Conservation (phyloP, 139 green algal genomes). For the Chlorella sorokiniana region DNA sequence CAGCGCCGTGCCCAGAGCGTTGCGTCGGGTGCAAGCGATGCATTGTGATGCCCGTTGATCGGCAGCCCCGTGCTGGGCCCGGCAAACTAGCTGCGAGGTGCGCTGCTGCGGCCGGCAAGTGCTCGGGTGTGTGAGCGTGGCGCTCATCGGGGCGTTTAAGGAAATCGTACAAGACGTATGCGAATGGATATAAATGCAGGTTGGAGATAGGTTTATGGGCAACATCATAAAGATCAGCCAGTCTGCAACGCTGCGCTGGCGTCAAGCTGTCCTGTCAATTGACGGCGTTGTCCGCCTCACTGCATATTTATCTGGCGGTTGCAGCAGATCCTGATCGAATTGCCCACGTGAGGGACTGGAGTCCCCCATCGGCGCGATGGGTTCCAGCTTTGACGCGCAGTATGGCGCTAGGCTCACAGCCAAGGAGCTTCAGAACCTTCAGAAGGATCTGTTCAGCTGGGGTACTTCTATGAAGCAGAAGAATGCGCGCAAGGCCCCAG, state of each 20-base stretch:
- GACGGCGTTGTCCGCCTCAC: no score
- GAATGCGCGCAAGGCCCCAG: background rate
- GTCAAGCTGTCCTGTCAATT: no score
- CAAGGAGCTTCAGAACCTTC: slow-evolving; percentile 66
- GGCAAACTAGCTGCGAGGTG: background rate
- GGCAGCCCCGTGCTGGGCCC: background rate
- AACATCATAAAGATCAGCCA: background rate
- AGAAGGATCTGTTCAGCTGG: slow-evolving; percentile 69
- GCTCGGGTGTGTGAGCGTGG: background rate
- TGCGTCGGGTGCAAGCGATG: background rate
- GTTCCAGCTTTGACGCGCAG: slow-evolving; percentile 53
- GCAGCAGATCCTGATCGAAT: background rate
- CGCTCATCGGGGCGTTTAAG: background rate
- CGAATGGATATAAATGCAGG: background rate
- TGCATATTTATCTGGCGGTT: background rate
- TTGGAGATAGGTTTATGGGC: no score
- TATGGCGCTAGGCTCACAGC: slow-evolving; percentile 64
- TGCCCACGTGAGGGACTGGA: background rate
- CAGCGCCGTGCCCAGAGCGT: slow-evolving; percentile 11
- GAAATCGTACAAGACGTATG: background rate
- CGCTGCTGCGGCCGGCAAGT: background rate
- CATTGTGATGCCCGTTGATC: no score
- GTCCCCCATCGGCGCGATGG: background rate
- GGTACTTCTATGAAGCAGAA: slow-evolving; percentile 58
- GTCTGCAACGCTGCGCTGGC: background rate